Evolutionary conservation across 1,284 basidiomycete species (phyloP).

Genomic region (Takashimella koratensis): DNA sequence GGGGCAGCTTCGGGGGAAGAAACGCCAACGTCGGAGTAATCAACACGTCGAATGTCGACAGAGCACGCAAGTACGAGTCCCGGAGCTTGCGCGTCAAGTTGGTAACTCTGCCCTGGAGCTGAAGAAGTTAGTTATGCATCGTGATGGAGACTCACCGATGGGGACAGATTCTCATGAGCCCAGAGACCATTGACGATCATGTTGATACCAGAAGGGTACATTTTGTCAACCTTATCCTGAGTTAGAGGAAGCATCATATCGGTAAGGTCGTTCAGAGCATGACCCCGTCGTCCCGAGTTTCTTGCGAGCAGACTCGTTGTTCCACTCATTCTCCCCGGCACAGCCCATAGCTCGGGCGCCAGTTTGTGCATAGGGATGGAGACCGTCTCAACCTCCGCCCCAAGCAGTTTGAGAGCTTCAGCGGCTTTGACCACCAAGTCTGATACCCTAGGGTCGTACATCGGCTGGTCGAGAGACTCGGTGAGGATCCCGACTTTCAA

Average conservation of each 20-base stretch:
- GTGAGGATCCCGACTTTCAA: conserved; percentile 52
- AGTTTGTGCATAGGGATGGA: conserved; percentile 30
- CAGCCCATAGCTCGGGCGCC: conserved; percentile 19
- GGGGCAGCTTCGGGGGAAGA: conserved; percentile 18
- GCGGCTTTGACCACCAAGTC: conserved; percentile 14
- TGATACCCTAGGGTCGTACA: conserved; percentile 25
- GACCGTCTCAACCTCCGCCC: conserved; percentile 15
- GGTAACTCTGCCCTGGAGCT: conserved; percentile 39
- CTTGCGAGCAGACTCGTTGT: conserved; percentile 34
- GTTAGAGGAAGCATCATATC: conserved; percentile 49
- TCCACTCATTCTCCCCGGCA: conserved; percentile 28
- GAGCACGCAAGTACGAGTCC: conserved; percentile 49
- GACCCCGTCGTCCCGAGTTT: conserved; percentile 40
- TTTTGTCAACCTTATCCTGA: conserved; percentile 50
- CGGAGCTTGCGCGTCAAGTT: conserved; percentile 52
- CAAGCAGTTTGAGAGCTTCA: conserved; percentile 10
- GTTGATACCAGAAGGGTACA: conserved; percentile 6
- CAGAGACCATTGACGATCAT: conserved; percentile 24
- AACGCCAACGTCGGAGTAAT: conserved; percentile 51
- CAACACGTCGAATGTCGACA: conserved; percentile 51
- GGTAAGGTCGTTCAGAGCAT: conserved; percentile 49
- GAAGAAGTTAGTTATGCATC: conserved; percentile 21
- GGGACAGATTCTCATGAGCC: conserved; percentile 21
- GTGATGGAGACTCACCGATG: conserved; percentile 23
- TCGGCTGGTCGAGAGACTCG: conserved; percentile 49